Evolutionary conservation across 352 stramenopile genomes (phyloP), one percentile per base, ranked within the genome.

Genomic region (Globisporangium radiosum): DNA sequence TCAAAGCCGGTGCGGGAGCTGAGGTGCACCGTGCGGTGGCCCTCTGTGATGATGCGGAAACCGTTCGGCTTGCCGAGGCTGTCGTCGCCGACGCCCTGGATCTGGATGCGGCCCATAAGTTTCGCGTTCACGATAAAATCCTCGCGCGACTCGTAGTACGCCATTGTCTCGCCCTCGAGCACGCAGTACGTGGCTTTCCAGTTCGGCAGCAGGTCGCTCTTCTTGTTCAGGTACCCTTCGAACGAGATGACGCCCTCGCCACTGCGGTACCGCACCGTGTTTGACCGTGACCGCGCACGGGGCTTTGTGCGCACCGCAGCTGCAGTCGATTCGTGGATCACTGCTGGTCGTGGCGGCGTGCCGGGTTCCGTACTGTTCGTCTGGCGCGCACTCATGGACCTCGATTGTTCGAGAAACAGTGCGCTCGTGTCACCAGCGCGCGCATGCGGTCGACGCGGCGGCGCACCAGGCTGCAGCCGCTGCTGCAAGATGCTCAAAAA

Each of bases 171-270:
- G 25, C 85, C 83, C 53, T 93, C 83, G 44, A 93, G 59, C 4
- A 93, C 81, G 52, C 81, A 91, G 63, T 93, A 93, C 39, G 70
- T 78, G 1, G 71, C 78, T 38, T 82, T 84, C 83, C 83, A 93
- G n/a, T 59, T 76, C 56, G 75, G 62, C 0, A 93, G 54, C 51
- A 93, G 47, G 43, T 93, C 84, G 54, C 84, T 87, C 61, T 93
- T 93, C 66, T 89, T 90, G 72, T 78, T 87, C 55, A 93, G 60
- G 47, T 93, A 93, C 1, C 84, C 84, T 75, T 93, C 84, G 57
- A 93, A 93, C 11, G 78, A 74, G 44, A 93, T 92, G 25, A 33
- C 25, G 10, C 83, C 79, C 13, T 73, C 66, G 37, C 85, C 74
- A 0, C 66, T 83, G 13, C 81, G 78, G 51, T 91, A 91, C 8